Base-by-base conservation (phyloP, 169 alveolate species). In the Amoebophrya sp. region DNA sequence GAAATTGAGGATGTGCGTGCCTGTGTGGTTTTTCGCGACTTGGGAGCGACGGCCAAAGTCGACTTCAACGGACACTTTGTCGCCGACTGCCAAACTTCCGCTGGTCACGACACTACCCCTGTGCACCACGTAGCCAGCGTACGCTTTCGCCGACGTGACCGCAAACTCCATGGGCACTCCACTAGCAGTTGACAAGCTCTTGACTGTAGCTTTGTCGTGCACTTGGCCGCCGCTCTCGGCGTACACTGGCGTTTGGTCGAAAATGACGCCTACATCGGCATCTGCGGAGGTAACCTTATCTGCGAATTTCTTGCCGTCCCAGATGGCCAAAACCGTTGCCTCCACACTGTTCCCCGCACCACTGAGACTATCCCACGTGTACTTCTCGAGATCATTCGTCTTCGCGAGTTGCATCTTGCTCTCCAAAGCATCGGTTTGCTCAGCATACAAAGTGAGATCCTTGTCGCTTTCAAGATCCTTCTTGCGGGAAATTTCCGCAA, bases 1-100 rank as follows among this genome's bases (percentile, higher is more conserved):
- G 93, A 94, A 96, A 93, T 96, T 97, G 89, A 98, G 94, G 89
- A 98, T 90, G 95, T 98, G 99, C 23, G 99, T 97, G 1, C 97
- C 98, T 0, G 98, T 97, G 96, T 98, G 99, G 94, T 98, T 97
- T 93, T 97, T 97, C 41, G 98, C 98, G 36, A 96, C 95, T 90
- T 94, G 93, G 40, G 95, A 95, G n/a, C 99, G 95, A 36, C 98
- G 95, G 40, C 92, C 95, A 94, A 26, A 65, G 83, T 65, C n/a
- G 36, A 26, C 36, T 36, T 1, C n/a, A 0, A 65, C 33, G 38
- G 18, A 29, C 83, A 65, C 83, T 29, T 18, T 26, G 83, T 26
- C 33, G 33, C 83, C 83, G 38, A 65, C 83, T 29, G 33, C n/a
- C n/a, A n/a, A n/a, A n/a, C n/a, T 53, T 53, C 23, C 83, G 33